Base-by-base conservation (phyloP, 176 grass and related monocot genomes). In the Aegilops longissima region DNA sequence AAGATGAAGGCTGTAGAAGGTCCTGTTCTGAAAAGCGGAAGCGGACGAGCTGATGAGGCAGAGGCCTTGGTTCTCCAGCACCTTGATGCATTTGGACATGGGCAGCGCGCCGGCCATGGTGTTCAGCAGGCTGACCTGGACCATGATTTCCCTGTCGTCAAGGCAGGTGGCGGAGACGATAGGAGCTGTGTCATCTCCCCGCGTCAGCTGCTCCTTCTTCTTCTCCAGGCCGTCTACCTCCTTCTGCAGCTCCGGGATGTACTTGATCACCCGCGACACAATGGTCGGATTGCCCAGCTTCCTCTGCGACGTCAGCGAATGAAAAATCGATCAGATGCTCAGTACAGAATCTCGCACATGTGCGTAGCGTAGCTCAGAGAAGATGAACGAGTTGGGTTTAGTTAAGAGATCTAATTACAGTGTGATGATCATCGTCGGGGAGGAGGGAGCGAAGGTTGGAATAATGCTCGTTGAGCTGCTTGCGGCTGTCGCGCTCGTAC, bases 391-490 rank as follows among this genome's bases (percentile, higher is more conserved):
- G 54, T 21, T 59, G 7, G 51, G 54, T 9, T 59, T 21, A 8
- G 54, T 21, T 58, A 58, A 58, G 52, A 1, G 52, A 7, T 20
- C 8, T 34, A 68, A 30, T 16, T 66, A 95, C 96, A 59, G 51
- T 92, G 84, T 91, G 88, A 39, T 91, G 88, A 39, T 94, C 92
- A 6, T 90, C 77, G 38, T 94, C 93, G 5, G 96, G 96, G 24
- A 98, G 89, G 45, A 98, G 86, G 16, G 71, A 66, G 16, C 90
- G 91, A 51, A 98, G 96, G 6, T 92, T 92, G 31, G 86, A 94
- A 86, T 96, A 98, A 61, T 94, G 82, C 40, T 34, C 86, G 66
- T 98, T 98, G 76, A 98, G 90, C 90, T 98, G 93, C 90, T 96
- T 98, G 71, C 97, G 83, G 40, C 92, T 90, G 82, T 94, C 94